phyloP scores from a whole-genome alignment of 2,329 filamentous ascomycete genomes.

The Colletotrichum plurivorum region DNA sequence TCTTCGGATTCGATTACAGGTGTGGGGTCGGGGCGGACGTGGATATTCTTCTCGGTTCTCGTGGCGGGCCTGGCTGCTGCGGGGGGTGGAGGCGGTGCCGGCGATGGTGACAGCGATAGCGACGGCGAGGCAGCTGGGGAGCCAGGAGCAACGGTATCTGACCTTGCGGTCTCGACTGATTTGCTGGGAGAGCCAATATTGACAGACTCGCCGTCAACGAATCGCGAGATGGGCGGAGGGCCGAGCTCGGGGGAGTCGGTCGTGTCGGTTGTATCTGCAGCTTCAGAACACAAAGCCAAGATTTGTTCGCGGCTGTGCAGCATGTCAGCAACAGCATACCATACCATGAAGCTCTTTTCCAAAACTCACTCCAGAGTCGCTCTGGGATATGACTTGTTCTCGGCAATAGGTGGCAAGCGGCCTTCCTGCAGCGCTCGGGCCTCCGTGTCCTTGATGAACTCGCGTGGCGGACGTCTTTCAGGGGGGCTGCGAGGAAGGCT shows the following conservation, averaged over 20 bases:
- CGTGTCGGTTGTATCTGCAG: conserved; percentile 53
- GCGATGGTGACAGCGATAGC: conserved; percentile 3
- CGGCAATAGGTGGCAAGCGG: conserved; percentile 76
- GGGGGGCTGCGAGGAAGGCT: conserved; percentile 60
- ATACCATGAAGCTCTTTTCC: not conserved
- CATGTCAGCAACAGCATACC: conserved; percentile 42
- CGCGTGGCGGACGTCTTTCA: conserved; percentile 66
- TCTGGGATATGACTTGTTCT: conserved; percentile 78
- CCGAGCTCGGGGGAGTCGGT: conserved; percentile 79
- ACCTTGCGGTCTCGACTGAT: conserved; percentile 16
- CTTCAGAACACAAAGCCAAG: conserved; percentile 68
- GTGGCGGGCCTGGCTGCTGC: conserved; percentile 2
- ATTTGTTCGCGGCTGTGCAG: conserved; percentile 71
- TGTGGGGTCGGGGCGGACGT: conserved; percentile 28
- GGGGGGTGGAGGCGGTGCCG: conserved; percentile 23
- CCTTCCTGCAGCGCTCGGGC: conserved; percentile 64
- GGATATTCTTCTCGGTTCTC: conserved; percentile 22
- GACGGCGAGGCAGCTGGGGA: conserved; percentile 16
- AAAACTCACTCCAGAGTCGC: conserved; percentile 75
- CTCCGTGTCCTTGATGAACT: conserved; percentile 70
- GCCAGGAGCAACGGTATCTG: not conserved
- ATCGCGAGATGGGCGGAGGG: conserved; percentile 71
- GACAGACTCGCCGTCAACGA: conserved; percentile 69
- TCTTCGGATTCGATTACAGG: conserved; percentile 4
- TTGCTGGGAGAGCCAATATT: conserved; percentile 65